Base-by-base conservation (phyloP, 129 eudicot genomes). In the Lactuca sativa region DNA sequence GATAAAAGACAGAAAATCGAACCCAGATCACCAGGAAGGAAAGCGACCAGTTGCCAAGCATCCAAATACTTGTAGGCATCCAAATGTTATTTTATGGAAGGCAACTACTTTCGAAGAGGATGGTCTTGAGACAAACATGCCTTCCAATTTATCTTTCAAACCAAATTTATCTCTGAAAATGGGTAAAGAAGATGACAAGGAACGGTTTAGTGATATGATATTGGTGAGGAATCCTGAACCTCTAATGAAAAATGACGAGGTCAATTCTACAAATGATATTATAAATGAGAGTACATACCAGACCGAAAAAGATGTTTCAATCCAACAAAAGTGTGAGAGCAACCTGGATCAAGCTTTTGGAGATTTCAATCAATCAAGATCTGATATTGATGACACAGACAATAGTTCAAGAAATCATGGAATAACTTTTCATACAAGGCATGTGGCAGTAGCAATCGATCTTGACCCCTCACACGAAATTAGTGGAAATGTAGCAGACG, bases 71-170 rank as follows among this genome's bases (percentile, higher is more conserved):
- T 53, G 48, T 47, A 75, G 21, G 66, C 59, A 71, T 58, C 91
- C 96, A 38, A 71, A 81, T 81, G 88, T 89, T 58, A 73, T 81
- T 56, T 76, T 93, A 82, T 84, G 95, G 56, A 93, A 86, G 61
- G 81, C 95, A 30, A 21, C 76, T 62, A 56, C 58, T 30, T 70
- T 71, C 56, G 21, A 54, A 61, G 86, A 74, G 70, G 82, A 81
- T 51, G 84, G 81, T 78, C 82, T 38, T 76, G 87, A 14, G 36
- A 56, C 70, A 32, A 82, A 67, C 14, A 74, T 51, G 52, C 56
- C 82, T 1, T 75, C 88, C 15, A 79, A 69, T 64, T 76, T 87
- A 41, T 85, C 77, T 32, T 78, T 90, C 21, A 78, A 81, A 57
- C 95, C 96, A 37, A 84, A 87, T 71, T 80, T 89, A 63, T 79